phyloP scores from a whole-genome alignment of 2,329 filamentous ascomycete genomes.

The Endoconidiophora polonica region DNA sequence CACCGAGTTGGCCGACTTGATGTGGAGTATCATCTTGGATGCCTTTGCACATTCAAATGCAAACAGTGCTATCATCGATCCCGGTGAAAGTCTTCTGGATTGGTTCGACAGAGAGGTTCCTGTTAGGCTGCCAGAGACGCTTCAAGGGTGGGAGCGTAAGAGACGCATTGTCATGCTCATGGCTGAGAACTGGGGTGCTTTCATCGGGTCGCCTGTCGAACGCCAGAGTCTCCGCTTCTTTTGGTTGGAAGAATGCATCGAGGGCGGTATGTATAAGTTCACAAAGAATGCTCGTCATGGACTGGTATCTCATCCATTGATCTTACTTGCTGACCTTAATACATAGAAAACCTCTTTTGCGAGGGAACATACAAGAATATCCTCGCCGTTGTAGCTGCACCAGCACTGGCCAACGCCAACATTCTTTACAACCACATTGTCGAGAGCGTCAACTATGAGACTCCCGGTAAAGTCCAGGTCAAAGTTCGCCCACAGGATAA shows the following conservation, averaged over 20 bases:
- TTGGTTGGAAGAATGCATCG: constrained; percentile 63
- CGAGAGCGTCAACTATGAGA: constrained; percentile 3
- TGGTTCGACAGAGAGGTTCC: constrained; percentile 32
- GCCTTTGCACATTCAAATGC: constrained; percentile 52
- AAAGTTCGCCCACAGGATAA: background rate
- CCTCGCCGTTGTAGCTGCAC: constrained; percentile 39
- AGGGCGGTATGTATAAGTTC: constrained; percentile 35
- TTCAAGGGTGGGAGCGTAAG: constrained; percentile 24
- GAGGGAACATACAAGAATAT: constrained; percentile 42
- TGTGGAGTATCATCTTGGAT: constrained; percentile 52
- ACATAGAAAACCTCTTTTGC: constrained; percentile 41
- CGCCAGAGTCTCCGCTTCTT: constrained; percentile 59
- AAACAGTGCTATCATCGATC: constrained; percentile 25
- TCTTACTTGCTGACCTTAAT: background rate
- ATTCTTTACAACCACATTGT: constrained; percentile 22
- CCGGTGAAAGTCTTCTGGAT: constrained; percentile 32
- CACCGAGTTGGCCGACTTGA: constrained; percentile 30
- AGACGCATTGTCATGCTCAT: constrained; percentile 31
- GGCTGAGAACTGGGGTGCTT: constrained; percentile 53
- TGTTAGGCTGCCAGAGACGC: constrained; percentile 30
- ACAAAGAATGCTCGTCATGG: background rate
- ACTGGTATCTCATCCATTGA: background rate
- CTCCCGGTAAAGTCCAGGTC: background rate
- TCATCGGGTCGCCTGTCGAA: constrained; percentile 47
- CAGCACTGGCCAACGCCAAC: constrained; percentile 36